Conservation (phyloP, 805 yeast species). For the Ogataea paradorogensis region DNA sequence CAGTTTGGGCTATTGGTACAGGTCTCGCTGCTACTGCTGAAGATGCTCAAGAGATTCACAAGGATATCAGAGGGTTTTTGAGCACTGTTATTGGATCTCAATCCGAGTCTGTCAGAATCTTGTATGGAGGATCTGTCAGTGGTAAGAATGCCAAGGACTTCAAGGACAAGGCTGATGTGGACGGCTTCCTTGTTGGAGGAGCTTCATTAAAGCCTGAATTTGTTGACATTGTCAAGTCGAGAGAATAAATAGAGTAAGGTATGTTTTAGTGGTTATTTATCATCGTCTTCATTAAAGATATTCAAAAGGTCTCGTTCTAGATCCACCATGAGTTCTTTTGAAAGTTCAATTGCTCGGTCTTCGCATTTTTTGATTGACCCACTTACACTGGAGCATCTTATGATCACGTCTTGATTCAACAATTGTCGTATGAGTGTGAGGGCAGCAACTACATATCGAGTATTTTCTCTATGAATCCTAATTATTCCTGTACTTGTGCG, state of each 20-base stretch:
- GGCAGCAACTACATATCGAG: conserved; percentile 63
- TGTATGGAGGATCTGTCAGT: conserved; percentile 98
- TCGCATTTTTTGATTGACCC: conserved; percentile 89
- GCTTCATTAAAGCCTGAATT: conserved; percentile 98
- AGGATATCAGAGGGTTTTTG: conserved; percentile 80
- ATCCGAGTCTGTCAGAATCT: conserved; percentile 80
- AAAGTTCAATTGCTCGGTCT: conserved; percentile 56
- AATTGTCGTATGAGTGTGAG: conserved; percentile 53
- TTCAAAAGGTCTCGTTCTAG: conserved; percentile 2
- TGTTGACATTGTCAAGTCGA: conserved; percentile 89
- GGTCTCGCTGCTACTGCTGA: conserved; percentile 98
- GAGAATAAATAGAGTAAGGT: conserved; percentile 47
- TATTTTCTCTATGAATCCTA: conserved; percentile 67
- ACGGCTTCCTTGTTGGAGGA: conserved; percentile 99
- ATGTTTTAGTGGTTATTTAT: neutral
- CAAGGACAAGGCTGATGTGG: conserved; percentile 90
- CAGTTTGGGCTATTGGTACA: conserved; percentile 99
- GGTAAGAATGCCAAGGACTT: conserved; percentile 89
- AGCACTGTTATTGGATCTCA: conserved; percentile 73
- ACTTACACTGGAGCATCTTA: conserved; percentile 67
- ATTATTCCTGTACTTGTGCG: conserved; percentile 82
- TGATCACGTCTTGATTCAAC: conserved; percentile 47
- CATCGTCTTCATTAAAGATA: conserved; percentile 10
- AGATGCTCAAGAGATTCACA: conserved; percentile 96
- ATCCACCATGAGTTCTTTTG: conserved; percentile 35